Evolutionary conservation across 1,284 basidiomycete genomes (phyloP).

Genomic region (Ustanciosporium gigantosporum): DNA sequence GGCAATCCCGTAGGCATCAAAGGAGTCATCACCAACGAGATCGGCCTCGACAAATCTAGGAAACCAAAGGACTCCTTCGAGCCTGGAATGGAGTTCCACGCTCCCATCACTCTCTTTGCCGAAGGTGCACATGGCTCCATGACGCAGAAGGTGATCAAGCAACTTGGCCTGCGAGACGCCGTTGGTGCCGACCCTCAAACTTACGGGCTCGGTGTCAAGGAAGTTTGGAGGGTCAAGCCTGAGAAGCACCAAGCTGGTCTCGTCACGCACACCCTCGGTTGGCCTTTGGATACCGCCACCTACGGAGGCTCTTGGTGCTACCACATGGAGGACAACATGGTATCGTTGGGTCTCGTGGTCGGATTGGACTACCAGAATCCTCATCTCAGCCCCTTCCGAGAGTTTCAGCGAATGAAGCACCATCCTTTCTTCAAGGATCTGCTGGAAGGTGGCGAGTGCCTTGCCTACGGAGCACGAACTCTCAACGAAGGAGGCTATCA

Average conservation of each 20-base stretch:
- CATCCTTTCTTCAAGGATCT: slow-evolving; percentile 86
- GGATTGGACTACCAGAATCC: slow-evolving; percentile 95
- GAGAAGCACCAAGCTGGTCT: slow-evolving; percentile 79
- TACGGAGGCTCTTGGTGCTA: slow-evolving; percentile 96
- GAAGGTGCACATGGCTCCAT: slow-evolving; percentile 95
- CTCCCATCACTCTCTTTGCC: slow-evolving; percentile 90
- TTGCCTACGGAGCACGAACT: slow-evolving; percentile 88
- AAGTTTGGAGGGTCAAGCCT: slow-evolving; percentile 89
- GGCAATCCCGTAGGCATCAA: slow-evolving; percentile 67
- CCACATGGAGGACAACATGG: slow-evolving; percentile 91
- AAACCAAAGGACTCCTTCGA: slow-evolving; percentile 87
- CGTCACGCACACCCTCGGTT: slow-evolving; percentile 90
- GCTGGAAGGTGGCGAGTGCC: slow-evolving; percentile 75
- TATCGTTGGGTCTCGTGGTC: slow-evolving; percentile 87
- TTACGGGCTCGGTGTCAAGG: slow-evolving; percentile 94
- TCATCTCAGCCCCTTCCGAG: slow-evolving; percentile 86
- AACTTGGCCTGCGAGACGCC: slow-evolving; percentile 75
- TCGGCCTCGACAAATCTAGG: slow-evolving; percentile 80
- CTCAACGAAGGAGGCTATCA: slow-evolving; percentile 95
- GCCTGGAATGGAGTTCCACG: slow-evolving; percentile 94
- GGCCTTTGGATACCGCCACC: slow-evolving; percentile 81
- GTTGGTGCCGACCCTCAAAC: slow-evolving; percentile 82
- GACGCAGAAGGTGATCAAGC: slow-evolving; percentile 77
- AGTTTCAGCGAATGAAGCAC: slow-evolving; percentile 96
- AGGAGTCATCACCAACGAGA: slow-evolving; percentile 92